These are phyloP conservation scores for Phycomyces nitens DNA, from an alignment of 192 early-diverging fungal species.

Conservation along the genomic window DNA sequence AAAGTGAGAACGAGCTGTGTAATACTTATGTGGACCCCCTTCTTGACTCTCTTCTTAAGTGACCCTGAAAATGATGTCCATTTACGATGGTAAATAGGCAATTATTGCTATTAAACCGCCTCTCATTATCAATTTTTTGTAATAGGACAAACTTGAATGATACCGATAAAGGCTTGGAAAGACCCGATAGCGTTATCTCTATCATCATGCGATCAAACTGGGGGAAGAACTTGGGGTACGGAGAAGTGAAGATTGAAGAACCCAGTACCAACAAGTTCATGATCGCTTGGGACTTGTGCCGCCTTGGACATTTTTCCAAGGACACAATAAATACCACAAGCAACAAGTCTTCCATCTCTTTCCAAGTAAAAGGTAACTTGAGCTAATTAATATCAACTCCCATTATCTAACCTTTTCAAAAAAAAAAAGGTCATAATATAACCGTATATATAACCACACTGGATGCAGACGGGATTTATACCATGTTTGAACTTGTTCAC, in stretches of 20 bases:
- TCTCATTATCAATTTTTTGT: neutral
- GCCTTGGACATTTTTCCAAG: neutral
- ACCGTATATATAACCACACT: too few species aligned
- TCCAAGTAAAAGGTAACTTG: neutral
- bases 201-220: neutral
- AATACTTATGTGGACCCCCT: neutral
- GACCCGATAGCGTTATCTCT: neutral
- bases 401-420: too few species aligned
- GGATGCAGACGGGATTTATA: too few species aligned
- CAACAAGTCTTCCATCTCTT: neutral
- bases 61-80: neutral
- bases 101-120: neutral
- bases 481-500: too few species aligned
- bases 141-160: neutral
- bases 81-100: neutral
- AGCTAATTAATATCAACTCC: too few species aligned
- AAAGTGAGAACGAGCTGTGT: neutral
- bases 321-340: neutral
- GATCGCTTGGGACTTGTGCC: neutral
- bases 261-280: neutral
- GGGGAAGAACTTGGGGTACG: neutral
- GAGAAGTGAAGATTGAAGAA: neutral
- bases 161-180: neutral
- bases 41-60: neutral
- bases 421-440: too few species aligned